These are phyloP conservation scores for Pichia sp. DNA, from an alignment of 1,139 yeast species.

Conservation along the genomic window DNA sequence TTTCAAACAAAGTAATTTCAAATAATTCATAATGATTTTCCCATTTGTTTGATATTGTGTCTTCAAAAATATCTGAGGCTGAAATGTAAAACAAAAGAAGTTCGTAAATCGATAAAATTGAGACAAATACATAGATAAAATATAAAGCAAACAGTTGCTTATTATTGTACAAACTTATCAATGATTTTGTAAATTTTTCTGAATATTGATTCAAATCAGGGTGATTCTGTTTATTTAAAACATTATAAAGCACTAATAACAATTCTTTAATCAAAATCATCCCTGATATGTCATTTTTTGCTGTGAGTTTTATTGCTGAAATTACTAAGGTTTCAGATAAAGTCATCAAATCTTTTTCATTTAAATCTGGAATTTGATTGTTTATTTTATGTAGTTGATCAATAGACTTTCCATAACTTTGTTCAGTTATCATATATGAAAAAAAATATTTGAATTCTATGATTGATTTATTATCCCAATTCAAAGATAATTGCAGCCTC, in stretches of 20 bases:
- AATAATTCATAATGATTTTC: neutral
- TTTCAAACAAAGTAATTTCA: neutral
- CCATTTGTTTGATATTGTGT: neutral
- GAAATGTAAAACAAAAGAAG: neutral
- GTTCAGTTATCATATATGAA: conserved; percentile 14
- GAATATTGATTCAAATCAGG: too few relatives aligned
- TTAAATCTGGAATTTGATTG: neutral
- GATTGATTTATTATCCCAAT: conserved; percentile 21
- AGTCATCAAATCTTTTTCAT: neutral
- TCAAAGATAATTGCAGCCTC: conserved; percentile 9
- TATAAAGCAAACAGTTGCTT: too few relatives aligned
- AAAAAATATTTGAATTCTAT: conserved; percentile 23
- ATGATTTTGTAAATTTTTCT: too few relatives aligned
- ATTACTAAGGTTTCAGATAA: neutral
- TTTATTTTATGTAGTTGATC: conserved; percentile 7
- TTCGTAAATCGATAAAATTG: too few relatives aligned
- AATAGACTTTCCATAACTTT: conserved; percentile 1
- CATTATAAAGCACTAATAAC: neutral
- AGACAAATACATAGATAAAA: too few relatives aligned
- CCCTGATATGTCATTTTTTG: neutral
- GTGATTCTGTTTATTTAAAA: too few relatives aligned
- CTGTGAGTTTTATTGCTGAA: neutral
- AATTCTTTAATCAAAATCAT: neutral
- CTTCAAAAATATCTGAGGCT: neutral
- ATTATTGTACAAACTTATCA: too few relatives aligned